These are phyloP conservation scores for Penicillium crystallinum DNA, from an alignment of 495 filamentous ascomycete genomes.

Conservation along the genomic window DNA sequence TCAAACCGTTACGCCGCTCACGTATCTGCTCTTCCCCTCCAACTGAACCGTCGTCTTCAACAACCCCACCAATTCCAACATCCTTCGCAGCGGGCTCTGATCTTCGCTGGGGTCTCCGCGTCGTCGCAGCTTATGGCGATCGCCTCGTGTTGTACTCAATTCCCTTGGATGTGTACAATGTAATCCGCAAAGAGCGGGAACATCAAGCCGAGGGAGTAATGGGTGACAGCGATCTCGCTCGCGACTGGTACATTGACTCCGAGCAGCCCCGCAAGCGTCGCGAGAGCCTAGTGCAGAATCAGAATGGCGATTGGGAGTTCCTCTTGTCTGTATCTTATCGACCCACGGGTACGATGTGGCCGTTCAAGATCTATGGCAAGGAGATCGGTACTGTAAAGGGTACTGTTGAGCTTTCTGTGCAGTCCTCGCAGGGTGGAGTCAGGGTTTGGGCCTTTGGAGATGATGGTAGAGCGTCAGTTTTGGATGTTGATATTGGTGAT, in stretches of 20 bases:
- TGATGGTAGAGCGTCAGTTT: constrained; percentile 26
- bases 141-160: constrained; percentile 57
- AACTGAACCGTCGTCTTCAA: constrained; percentile 25
- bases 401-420: constrained; percentile 35
- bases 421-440: constrained; percentile 32
- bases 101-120: constrained; percentile 53
- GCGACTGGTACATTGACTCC: constrained; percentile 31
- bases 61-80: constrained; percentile 38
- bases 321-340: constrained; percentile 32
- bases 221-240: constrained; percentile 31
- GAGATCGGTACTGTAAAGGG: constrained; percentile 35
- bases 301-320: constrained; percentile 41
- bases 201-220: constrained; percentile 31
- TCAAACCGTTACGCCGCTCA: neutral
- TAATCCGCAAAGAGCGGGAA: constrained; percentile 36
- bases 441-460: constrained; percentile 39
- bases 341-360: constrained; percentile 37
- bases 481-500: constrained; percentile 34
- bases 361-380: constrained; percentile 41
- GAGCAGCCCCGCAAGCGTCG: constrained; percentile 25
- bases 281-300: constrained; percentile 32
- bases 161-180: constrained; percentile 55
- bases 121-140: constrained; percentile 56
- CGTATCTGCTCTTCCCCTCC: neutral
- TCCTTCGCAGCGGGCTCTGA: constrained; percentile 58